phyloP scores from a whole-genome alignment of 2,329 filamentous ascomycete species.

The Calonectria crousiana region DNA sequence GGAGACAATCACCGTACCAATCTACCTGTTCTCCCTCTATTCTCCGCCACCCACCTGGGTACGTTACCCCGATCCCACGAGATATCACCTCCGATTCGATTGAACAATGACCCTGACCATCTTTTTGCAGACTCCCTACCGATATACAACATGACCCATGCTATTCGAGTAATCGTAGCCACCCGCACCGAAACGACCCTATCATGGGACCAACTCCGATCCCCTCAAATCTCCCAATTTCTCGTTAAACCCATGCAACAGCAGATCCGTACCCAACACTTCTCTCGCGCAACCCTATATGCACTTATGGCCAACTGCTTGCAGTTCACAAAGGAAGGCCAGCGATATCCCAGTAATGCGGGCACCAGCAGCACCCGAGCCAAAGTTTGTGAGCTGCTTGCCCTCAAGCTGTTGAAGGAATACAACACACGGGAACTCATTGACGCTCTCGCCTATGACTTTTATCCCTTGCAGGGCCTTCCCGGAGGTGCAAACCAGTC shows the following conservation, averaged over 20 bases:
- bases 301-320: conserved; percentile 93
- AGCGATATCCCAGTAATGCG: conserved; percentile 84
- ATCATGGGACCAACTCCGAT: conserved; percentile 93
- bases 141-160: conserved; percentile 90
- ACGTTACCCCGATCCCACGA: conserved; percentile 34
- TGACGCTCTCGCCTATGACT: conserved; percentile 94
- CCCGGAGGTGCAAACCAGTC: conserved; percentile 58
- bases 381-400: conserved; percentile 89
- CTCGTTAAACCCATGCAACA: conserved; percentile 95
- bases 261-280: conserved; percentile 85
- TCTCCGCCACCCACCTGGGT: conserved; percentile 84
- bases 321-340: conserved; percentile 90
- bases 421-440: conserved; percentile 91
- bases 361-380: conserved; percentile 87
- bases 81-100: background rate
- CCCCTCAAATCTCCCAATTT: conserved; percentile 96
- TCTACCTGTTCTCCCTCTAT: conserved; percentile 75
- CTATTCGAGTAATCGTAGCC: conserved; percentile 86
- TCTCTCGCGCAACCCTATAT: conserved; percentile 88
- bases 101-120: conserved; percentile 18
- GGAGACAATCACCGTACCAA: conserved; percentile 42
- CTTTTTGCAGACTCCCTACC: conserved; percentile 78
- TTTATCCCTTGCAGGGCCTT: conserved; percentile 89
- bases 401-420: conserved; percentile 90
- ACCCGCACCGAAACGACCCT: conserved; percentile 91